Conservation (phyloP, 1,284 basidiomycete genomes). For the Tylopilus sp. region DNA sequence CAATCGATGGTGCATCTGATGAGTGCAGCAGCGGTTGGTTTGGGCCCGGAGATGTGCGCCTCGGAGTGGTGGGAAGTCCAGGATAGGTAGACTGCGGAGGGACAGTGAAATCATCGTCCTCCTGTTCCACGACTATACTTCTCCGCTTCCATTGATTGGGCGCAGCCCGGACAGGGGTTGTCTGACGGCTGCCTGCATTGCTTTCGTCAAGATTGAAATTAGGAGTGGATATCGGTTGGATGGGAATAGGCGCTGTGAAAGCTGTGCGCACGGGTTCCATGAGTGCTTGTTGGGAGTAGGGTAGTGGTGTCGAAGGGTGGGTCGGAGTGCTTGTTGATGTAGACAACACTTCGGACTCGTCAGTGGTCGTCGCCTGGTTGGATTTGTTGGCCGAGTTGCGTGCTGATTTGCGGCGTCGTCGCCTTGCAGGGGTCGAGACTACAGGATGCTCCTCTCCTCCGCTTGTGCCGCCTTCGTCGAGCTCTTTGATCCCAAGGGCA, state of each 20-base stretch:
- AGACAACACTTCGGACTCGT: slow-evolving; percentile 60
- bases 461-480: slow-evolving; percentile 58
- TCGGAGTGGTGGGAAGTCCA: slow-evolving; percentile 35
- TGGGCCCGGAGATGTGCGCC: slow-evolving; percentile 30
- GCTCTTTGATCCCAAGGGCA: slow-evolving; percentile 59
- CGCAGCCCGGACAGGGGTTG: slow-evolving; percentile 33
- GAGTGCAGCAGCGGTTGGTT: slow-evolving; percentile 42
- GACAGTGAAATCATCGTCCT: slow-evolving; percentile 43
- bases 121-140: slow-evolving; percentile 66
- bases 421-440: slow-evolving; percentile 43
- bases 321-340: slow-evolving; percentile 61
- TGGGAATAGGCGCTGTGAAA: slow-evolving; percentile 31
- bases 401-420: slow-evolving; percentile 54
- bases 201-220: slow-evolving; percentile 31
- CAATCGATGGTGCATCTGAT: slow-evolving; percentile 49
- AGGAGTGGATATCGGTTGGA: slow-evolving; percentile 27
- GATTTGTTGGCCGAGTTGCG: slow-evolving; percentile 50
- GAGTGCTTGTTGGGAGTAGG: slow-evolving; percentile 29
- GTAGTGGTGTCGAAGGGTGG: slow-evolving; percentile 50
- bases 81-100: slow-evolving; percentile 36
- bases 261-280: slow-evolving; percentile 28
- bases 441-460: slow-evolving; percentile 58
- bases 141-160: slow-evolving; percentile 47
- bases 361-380: slow-evolving; percentile 45
- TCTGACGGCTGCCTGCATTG: slow-evolving; percentile 31